Evolutionary conservation across 2,329 filamentous ascomycete genomes (phyloP).

Genomic region (Phyllosticta paracitricarpa): DNA sequence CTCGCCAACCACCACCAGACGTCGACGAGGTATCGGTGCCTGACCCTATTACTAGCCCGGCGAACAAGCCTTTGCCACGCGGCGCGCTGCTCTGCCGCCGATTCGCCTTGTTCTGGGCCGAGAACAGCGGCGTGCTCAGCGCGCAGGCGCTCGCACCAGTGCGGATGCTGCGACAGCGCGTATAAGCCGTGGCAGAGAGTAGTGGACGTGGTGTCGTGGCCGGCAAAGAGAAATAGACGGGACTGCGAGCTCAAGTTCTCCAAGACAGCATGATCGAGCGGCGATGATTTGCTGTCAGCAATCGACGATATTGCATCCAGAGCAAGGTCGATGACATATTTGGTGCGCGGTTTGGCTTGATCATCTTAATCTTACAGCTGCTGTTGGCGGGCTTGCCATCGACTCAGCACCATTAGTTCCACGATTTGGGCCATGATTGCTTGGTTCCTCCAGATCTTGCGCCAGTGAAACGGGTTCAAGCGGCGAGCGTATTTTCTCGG

Average conservation of each 20-base stretch:
- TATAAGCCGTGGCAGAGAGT: slow-evolving; percentile 10
- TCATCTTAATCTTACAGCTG: not conserved
- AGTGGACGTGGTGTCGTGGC: slow-evolving; percentile 31
- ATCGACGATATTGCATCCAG: not conserved
- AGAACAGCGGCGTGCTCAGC: slow-evolving; percentile 46
- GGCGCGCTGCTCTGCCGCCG: not conserved
- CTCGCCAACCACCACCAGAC: not conserved
- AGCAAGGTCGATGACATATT: slow-evolving; percentile 4
- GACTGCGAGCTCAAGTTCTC: slow-evolving; percentile 11
- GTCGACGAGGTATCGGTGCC: too few species aligned
- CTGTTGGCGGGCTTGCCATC: not conserved
- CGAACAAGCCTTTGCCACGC: not conserved
- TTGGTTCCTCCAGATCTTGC: not conserved
- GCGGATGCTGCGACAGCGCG: not conserved
- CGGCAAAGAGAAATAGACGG: slow-evolving; percentile 34
- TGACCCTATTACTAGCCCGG: not conserved
- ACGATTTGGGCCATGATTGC: not conserved
- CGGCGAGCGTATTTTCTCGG: not conserved
- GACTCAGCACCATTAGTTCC: not conserved
- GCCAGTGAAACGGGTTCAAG: not conserved
- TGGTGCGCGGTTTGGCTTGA: not conserved
- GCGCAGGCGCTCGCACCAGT: slow-evolving; percentile 18
- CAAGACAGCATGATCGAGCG: not conserved
- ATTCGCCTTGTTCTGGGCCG: slow-evolving; percentile 16
- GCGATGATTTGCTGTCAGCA: not conserved